Conservation (phyloP, 1,139 yeast genomes). For the Tardiomyces blankii region DNA sequence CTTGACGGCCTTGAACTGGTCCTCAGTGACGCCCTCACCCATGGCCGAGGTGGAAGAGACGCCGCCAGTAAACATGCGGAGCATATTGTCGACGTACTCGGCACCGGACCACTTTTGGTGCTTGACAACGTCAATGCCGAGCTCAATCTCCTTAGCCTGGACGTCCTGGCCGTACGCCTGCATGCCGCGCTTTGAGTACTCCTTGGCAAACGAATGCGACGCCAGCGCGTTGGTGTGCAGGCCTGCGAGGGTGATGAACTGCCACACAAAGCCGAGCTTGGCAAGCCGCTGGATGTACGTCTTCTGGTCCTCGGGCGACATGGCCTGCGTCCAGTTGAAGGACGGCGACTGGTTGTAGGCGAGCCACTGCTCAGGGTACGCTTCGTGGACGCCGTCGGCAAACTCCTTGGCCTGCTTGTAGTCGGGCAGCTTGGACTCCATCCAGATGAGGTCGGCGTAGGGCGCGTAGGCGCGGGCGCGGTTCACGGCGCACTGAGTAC, state of each 20-base stretch:
- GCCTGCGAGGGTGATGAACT: conserved; percentile 95
- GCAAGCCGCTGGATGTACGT: conserved; percentile 84
- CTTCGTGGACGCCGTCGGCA: conserved; percentile 78
- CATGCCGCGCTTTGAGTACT: conserved; percentile 80
- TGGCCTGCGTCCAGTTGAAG: conserved; percentile 95
- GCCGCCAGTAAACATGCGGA: conserved; percentile 91
- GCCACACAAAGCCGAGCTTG: conserved; percentile 93
- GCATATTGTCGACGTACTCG: conserved; percentile 84
- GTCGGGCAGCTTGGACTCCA: conserved; percentile 97
- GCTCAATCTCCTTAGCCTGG: conserved; percentile 81
- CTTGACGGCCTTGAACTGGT: conserved; percentile 53
- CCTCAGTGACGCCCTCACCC: conserved; percentile 99
- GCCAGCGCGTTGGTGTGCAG: conserved; percentile 94
- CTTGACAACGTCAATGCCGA: conserved; percentile 89
- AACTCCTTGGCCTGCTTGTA: conserved; percentile 89
- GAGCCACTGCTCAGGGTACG: conserved; percentile 85
- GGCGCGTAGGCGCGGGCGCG: conserved; percentile 96
- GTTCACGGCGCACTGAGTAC: conserved; percentile 95
- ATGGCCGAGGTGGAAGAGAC: conserved; percentile 93
- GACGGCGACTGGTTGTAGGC: conserved; percentile 95
- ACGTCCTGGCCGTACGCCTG: conserved; percentile 84
- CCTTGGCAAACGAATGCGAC: conserved; percentile 72
- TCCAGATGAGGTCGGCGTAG: conserved; percentile 94
- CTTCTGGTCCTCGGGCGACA: conserved; percentile 79
- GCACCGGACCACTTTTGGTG: conserved; percentile 99